These are phyloP conservation scores for Hebeloma cylindrosporum DNA, from an alignment of 768 basidiomycete genomes.

Conservation along the genomic window DNA sequence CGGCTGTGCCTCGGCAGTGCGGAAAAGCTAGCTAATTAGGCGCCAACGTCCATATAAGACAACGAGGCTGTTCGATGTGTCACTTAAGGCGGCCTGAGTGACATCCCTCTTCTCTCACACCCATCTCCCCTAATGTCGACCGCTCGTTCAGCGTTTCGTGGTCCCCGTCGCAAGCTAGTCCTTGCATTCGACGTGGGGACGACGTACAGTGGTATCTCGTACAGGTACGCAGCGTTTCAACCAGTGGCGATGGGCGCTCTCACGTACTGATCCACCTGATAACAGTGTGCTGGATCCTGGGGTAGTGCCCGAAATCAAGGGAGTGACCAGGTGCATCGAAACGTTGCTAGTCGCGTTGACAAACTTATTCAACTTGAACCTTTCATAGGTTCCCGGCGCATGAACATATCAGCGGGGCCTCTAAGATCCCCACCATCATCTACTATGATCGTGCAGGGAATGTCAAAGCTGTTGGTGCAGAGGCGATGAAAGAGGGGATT, in stretches of 20 bases:
- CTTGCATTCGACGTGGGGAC: slow-evolving; percentile 46
- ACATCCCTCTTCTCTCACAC: slow-evolving; percentile 2
- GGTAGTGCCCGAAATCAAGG: slow-evolving; percentile 40
- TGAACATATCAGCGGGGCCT: slow-evolving; percentile 44
- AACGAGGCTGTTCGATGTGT: no score
- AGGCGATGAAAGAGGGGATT: slow-evolving; percentile 41
- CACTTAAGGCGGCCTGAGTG: no score
- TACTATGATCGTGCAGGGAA: slow-evolving; percentile 44
- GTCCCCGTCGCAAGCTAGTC: slow-evolving; percentile 38
- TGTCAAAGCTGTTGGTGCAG: slow-evolving; percentile 47
- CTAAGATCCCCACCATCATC: slow-evolving; percentile 44
- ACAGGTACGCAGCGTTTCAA: slow-evolving; percentile 22
- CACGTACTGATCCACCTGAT: slow-evolving; percentile 4
- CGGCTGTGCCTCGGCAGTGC: no score
- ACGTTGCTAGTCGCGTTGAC: slow-evolving; percentile 12
- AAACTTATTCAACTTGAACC: not conserved
- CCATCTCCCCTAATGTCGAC: slow-evolving; percentile 4
- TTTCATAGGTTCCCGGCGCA: slow-evolving; percentile 48
- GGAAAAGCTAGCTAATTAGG: no score
- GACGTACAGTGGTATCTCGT: slow-evolving; percentile 42
- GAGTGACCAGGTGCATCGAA: slow-evolving; percentile 38
- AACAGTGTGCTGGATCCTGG: slow-evolving; percentile 40
- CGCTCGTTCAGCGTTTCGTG: slow-evolving; percentile 37
- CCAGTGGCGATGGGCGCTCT: not conserved
- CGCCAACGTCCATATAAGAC: no score